Evolutionary conservation across 78 protist genomes (phyloP).

Genomic region (Dictyostelium brefeldianum): DNA sequence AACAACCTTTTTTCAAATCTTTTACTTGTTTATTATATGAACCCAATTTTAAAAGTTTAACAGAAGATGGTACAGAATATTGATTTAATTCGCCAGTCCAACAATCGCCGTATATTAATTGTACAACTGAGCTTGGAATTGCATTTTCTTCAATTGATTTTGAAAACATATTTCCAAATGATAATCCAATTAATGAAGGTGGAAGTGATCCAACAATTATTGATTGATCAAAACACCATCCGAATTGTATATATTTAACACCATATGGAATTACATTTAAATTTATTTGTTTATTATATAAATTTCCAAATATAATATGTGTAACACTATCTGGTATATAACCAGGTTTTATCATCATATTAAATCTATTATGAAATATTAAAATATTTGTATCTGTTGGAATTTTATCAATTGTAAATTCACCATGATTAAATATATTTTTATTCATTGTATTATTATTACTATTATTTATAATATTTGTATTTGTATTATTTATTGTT

Average conservation of each 20-base stretch:
- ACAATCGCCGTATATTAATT: neutral
- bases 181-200: neutral
- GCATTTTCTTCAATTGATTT: neutral
- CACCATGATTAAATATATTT: slow-evolving; percentile 5
- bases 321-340: neutral
- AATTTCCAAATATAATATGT: neutral
- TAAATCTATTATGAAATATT: slow-evolving; percentile 6
- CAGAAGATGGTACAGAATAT: slow-evolving; percentile 22
- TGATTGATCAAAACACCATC: neutral
- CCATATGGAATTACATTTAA: slow-evolving; percentile 8
- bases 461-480: neutral
- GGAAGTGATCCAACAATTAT: neutral
- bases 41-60: slow-evolving; percentile 20
- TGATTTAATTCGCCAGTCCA: neutral
- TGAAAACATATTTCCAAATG: slow-evolving; percentile 14
- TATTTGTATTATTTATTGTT: neutral
- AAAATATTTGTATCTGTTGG: slow-evolving; percentile 10
- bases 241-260: neutral
- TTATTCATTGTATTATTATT: neutral
- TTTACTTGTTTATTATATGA: neutral
- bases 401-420: neutral
- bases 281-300: neutral
- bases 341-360: neutral
- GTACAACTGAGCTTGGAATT: slow-evolving; percentile 14
- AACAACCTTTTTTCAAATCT: slow-evolving; percentile 14